Evolutionary conservation across 306 rosid genomes (phyloP), one percentile per base, ranked within the genome.

Genomic region (Astragalus membranaceus): DNA sequence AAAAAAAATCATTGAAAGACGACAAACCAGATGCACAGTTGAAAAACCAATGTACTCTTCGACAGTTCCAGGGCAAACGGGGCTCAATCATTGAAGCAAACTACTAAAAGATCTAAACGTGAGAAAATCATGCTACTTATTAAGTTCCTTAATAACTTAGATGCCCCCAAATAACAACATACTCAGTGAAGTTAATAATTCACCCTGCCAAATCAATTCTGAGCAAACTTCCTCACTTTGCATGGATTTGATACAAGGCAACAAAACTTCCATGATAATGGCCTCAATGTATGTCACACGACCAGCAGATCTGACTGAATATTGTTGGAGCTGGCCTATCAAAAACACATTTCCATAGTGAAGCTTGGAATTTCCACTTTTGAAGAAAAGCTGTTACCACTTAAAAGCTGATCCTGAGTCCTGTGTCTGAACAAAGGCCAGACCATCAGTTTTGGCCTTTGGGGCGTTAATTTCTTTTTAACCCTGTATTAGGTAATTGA

Each of bases 231-330:
- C 67, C 49, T 74, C 72, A 57, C 54, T 37, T 68, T 62, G 84
- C 79, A 79, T 50, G 77, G 73, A 79, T 56, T 77, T 61, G 67
- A 53, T 65, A 79, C 48, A 78, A 76, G 62, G 82, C 71, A 82
- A 77, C 49, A 41, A 80, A 75, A 54, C 74, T 63, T 78, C 69
- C 70, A 39, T 64, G 62, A 82, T 42, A 67, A 71, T 42, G 73
- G 75, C 78, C 64, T 69, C 75, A 75, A 41, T 61, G 67, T 65
- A 57, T 74, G 76, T 69, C 81, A 67, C 81, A 67, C 75, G 78
- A 63, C 79, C 85, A 61, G 73, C 83, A 84, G 20, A 81, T 81
- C 84, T 81, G 74, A 78, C 84, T 35, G 74, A 78, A 70, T 52
- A 64, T 35, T 78, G 46, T 66, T 76, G 76, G 61, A 50, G 73